Conservation (phyloP, 2,329 filamentous ascomycete species). For the Sporothrix variecibatus region DNA sequence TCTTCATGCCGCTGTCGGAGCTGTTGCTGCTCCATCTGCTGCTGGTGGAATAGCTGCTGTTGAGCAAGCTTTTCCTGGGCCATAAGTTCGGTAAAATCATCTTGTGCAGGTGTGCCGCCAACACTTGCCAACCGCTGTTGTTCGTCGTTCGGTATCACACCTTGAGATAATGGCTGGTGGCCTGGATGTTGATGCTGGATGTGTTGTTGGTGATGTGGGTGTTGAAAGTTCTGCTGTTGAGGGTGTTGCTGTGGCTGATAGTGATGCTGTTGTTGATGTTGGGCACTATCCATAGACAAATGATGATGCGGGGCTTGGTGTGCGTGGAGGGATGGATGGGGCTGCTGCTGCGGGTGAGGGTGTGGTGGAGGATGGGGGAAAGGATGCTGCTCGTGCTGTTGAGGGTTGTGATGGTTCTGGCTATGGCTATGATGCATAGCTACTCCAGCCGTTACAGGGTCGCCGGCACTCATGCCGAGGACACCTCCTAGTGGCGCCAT, state of each 20-base stretch:
- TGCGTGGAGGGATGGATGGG: background rate
- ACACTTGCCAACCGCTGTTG: background rate
- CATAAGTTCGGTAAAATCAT: background rate
- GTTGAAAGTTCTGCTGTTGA: conserved; percentile 15
- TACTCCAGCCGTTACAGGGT: background rate
- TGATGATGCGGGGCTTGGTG: conserved; percentile 9
- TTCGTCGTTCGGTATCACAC: background rate
- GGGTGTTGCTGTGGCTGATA: conserved; percentile 10
- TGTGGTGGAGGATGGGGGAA: background rate
- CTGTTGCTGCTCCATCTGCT: conserved; percentile 20
- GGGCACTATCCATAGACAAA: background rate
- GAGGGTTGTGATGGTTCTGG: background rate
- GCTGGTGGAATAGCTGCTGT: conserved; percentile 1
- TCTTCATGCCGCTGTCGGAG: conserved; percentile 18
- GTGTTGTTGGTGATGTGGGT: background rate
- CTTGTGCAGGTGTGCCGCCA: too few relatives aligned
- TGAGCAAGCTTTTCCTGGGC: background rate
- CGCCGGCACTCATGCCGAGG: background rate
- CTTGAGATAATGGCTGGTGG: background rate
- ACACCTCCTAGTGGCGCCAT: background rate
- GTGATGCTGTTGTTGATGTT: conserved; percentile 21
- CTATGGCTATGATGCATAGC: background rate
- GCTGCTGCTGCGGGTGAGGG: background rate
- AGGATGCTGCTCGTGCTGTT: background rate
- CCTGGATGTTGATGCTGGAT: conserved; percentile 20